These are phyloP conservation scores for Diddensiella caesifluorescens DNA, from an alignment of 805 yeast genomes.

Conservation along the genomic window DNA sequence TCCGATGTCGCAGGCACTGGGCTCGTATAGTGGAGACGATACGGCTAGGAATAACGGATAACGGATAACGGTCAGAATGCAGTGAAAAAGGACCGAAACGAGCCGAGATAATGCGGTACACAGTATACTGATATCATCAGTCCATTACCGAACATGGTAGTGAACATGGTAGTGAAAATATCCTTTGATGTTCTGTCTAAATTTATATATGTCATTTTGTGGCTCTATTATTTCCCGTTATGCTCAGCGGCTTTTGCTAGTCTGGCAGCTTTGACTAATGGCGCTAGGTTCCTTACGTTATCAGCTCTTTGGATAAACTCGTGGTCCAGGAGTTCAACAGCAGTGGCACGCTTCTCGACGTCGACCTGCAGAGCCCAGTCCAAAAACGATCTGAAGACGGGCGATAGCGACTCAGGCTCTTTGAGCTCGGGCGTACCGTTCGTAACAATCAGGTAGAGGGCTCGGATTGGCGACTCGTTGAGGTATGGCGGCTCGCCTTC, in stretches of 20 bases:
- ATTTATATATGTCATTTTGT: too few species aligned
- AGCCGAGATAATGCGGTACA: too few species aligned
- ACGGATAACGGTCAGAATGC: too few species aligned
- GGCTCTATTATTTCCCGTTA: neutral
- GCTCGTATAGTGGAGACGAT: too few species aligned
- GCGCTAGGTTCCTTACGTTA: conserved; percentile 30
- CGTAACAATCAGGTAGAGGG: conserved; percentile 69
- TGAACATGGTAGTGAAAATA: too few species aligned
- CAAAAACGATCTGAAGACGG: conserved; percentile 76
- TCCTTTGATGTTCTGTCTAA: too few species aligned
- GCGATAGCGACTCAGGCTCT: conserved; percentile 62
- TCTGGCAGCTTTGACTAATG: conserved; percentile 31
- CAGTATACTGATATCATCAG: too few species aligned
- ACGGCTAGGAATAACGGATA: too few species aligned
- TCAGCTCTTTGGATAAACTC: conserved; percentile 40
- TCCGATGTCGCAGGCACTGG: too few species aligned
- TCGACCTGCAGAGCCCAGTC: conserved; percentile 92
- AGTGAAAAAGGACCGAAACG: too few species aligned
- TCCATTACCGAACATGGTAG: too few species aligned
- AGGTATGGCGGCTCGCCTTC: conserved; percentile 82
- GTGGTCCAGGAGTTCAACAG: conserved; percentile 81
- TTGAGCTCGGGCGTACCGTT: conserved; percentile 77
- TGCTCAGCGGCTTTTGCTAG: conserved; percentile 24
- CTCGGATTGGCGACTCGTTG: conserved; percentile 74
- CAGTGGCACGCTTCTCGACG: conserved; percentile 82